These are phyloP conservation scores for Aspergillus nomiae DNA, from an alignment of 2,329 filamentous ascomycete genomes.

Conservation along the genomic window DNA sequence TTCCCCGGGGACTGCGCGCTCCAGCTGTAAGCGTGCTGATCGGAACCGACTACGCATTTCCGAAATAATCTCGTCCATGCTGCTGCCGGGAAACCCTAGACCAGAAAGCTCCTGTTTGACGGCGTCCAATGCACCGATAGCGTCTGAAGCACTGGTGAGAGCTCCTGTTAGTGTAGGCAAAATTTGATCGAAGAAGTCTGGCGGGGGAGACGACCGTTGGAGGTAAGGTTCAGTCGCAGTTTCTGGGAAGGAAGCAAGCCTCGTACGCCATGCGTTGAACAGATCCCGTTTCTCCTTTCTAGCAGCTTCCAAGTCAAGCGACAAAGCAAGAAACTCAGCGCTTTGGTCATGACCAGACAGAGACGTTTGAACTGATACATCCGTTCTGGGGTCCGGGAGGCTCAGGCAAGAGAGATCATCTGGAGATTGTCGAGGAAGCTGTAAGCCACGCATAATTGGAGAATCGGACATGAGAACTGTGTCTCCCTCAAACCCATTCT, in stretches of 20 bases:
- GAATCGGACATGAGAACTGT: slow-evolving; percentile 35
- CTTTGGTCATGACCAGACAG: slow-evolving; percentile 17
- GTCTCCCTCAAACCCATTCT: slow-evolving; percentile 27
- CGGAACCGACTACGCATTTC: slow-evolving; percentile 44
- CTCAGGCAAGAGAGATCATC: slow-evolving; percentile 22
- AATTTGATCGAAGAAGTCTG: slow-evolving; percentile 41
- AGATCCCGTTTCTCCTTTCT: slow-evolving; percentile 42
- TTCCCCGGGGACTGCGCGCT: slow-evolving; percentile 47
- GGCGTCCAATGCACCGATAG: slow-evolving; percentile 37
- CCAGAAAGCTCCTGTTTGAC: slow-evolving; percentile 38
- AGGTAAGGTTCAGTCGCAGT: slow-evolving; percentile 22
- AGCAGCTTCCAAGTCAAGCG: slow-evolving; percentile 41
- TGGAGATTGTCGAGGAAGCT: slow-evolving; percentile 12
- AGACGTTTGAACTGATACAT: slow-evolving; percentile 23
- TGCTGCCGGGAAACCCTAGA: slow-evolving; percentile 42
- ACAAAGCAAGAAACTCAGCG: slow-evolving; percentile 33
- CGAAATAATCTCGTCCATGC: slow-evolving; percentile 34
- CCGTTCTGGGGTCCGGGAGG: slow-evolving; percentile 11
- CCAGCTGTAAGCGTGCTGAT: slow-evolving; percentile 46
- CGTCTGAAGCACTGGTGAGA: slow-evolving; percentile 41
- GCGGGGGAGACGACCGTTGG: slow-evolving; percentile 37
- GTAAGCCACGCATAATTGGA: slow-evolving; percentile 29
- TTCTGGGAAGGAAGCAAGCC: slow-evolving; percentile 27
- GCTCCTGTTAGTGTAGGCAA: slow-evolving; percentile 38
- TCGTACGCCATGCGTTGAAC: slow-evolving; percentile 42